Evolutionary conservation across 208 protist genomes (phyloP).

Genomic region (Acanthamoeba healyi): DNA sequence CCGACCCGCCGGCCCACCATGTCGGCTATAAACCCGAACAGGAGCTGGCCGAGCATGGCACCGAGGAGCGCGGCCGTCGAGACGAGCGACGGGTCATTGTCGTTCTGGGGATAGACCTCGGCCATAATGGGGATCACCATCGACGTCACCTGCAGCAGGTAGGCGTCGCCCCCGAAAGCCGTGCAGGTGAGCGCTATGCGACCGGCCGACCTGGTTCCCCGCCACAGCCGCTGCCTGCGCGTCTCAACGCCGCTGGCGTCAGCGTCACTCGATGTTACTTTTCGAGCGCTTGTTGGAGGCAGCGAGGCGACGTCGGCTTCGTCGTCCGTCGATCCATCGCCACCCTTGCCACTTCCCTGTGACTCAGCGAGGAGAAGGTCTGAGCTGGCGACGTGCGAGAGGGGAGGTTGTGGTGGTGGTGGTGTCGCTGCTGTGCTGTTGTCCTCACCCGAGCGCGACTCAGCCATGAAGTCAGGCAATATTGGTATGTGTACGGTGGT

Average conservation of each 20-base stretch:
- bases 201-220: not conserved
- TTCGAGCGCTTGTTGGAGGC: too few species aligned
- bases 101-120: not conserved
- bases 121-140: constrained; percentile 45
- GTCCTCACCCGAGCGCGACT: too few species aligned
- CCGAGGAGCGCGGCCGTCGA: constrained; percentile 34
- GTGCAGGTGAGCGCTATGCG: not conserved
- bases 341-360: too few species aligned
- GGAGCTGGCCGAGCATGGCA: constrained; percentile 66
- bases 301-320: not conserved
- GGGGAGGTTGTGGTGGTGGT: too few species aligned
- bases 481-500: too few species aligned
- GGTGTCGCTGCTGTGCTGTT: too few species aligned
- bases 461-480: too few species aligned
- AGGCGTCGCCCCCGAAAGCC: constrained; percentile 26
- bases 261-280: too few species aligned
- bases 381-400: too few species aligned
- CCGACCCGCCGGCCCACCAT: not conserved
- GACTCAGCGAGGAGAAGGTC: too few species aligned
- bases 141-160: constrained; percentile 35
- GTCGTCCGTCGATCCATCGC: too few species aligned
- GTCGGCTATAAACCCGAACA: constrained; percentile 75
- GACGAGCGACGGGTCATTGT: constrained; percentile 1
- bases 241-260: too few species aligned
- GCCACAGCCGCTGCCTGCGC: not conserved